Conservation (phyloP, 495 filamentous ascomycete genomes). For the Poronia punctata region DNA sequence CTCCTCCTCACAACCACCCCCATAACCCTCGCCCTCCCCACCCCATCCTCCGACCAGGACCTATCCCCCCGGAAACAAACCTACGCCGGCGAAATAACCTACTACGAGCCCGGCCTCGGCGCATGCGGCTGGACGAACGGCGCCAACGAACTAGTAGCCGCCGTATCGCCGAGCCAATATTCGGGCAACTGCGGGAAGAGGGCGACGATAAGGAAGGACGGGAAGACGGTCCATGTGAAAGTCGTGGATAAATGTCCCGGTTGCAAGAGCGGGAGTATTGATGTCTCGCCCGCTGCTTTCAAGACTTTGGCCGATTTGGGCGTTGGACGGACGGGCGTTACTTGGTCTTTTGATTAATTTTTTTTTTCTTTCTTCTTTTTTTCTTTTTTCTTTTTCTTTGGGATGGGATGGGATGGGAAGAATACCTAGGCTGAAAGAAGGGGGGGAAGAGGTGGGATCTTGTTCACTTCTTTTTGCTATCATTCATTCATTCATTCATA, state of each 20-base stretch:
- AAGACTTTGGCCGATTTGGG: constrained; percentile 27
- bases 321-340: constrained; percentile 30
- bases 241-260: constrained; percentile 72
- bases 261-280: constrained; percentile 42
- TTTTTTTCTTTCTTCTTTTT: too few relatives aligned
- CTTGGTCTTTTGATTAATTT: constrained; percentile 22
- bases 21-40: constrained; percentile 6
- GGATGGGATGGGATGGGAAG: too few relatives aligned
- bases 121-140: constrained; percentile 38
- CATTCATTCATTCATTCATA: too few relatives aligned
- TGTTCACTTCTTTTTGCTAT: too few relatives aligned
- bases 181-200: constrained; percentile 53
- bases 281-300: constrained; percentile 43
- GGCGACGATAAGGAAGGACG: constrained; percentile 51
- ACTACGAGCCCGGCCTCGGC: constrained; percentile 40
- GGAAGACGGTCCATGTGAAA: constrained; percentile 48
- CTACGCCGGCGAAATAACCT: constrained; percentile 40
- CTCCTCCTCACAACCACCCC: constrained; percentile 8
- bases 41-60: too few relatives aligned
- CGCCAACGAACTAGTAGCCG: constrained; percentile 35
- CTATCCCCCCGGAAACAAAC: too few relatives aligned
- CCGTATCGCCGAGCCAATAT: constrained; percentile 32
- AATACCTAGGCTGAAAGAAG: not conserved
- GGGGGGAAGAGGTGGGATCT: too few relatives aligned
- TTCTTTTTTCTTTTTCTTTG: too few relatives aligned